These are phyloP conservation scores for Neltuma alba DNA, from an alignment of 306 rosid genomes.

Conservation along the genomic window DNA sequence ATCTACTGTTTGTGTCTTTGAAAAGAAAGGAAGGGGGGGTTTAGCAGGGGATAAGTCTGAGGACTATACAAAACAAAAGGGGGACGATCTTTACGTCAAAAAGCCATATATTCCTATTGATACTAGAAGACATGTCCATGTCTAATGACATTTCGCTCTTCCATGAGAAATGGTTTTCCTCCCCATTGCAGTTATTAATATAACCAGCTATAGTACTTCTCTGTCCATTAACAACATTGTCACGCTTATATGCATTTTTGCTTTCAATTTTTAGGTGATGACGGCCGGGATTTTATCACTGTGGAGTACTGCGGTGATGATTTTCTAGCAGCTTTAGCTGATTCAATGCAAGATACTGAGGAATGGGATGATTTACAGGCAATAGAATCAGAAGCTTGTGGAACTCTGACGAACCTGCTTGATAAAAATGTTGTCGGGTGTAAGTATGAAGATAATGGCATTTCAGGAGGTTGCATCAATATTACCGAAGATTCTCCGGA, in stretches of 20 bases:
- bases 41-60: no score
- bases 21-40: no score
- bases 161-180: background rate
- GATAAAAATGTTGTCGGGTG: conserved; percentile 35
- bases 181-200: no score
- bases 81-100: no score
- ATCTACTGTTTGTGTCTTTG: no score
- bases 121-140: background rate
- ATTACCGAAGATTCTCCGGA: conserved; percentile 53
- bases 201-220: background rate
- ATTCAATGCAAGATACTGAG: conserved; percentile 65
- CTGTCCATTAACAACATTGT: background rate
- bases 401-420: conserved; percentile 52
- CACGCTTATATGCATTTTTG: background rate
- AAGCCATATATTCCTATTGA: background rate
- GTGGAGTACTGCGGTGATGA: conserved; percentile 95
- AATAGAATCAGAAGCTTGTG: conserved; percentile 81
- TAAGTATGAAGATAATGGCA: conserved; percentile 17
- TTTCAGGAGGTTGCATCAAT: conserved; percentile 36
- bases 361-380: conserved; percentile 92
- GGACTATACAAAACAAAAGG: no score
- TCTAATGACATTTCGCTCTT: background rate
- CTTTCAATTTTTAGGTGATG: conserved; percentile 58
- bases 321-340: conserved; percentile 75
- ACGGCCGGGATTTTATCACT: conserved; percentile 79